Conservation (phyloP, 805 yeast species). For the Cyberlindnera galapagoensis region DNA sequence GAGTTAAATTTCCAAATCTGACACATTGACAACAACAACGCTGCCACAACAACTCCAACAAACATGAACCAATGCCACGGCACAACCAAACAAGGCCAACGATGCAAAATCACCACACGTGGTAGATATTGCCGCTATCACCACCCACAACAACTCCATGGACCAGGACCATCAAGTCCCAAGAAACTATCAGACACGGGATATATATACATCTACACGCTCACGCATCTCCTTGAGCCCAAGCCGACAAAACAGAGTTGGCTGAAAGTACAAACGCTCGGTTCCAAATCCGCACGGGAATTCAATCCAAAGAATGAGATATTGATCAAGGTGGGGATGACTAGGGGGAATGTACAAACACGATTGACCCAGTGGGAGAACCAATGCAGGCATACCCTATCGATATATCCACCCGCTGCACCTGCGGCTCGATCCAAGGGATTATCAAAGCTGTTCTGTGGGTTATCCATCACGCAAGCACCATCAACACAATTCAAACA, state of each 20-base stretch:
- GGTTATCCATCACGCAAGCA: too few relatives aligned
- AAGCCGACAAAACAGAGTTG: constrained; percentile 18
- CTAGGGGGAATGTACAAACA: constrained; percentile 14
- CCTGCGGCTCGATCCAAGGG: constrained; percentile 5
- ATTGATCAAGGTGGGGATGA: constrained; percentile 22
- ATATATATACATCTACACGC: constrained; percentile 20
- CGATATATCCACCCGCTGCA: constrained; percentile 10
- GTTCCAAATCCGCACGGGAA: constrained; percentile 1
- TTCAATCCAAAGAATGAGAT: constrained; percentile 20
- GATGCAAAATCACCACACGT: constrained; percentile 12
- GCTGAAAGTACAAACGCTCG: constrained; percentile 11
- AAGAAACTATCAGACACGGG: constrained; percentile 12
- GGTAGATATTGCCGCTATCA: constrained; percentile 16
- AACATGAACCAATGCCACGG: constrained; percentile 19
- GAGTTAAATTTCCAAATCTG: too few relatives aligned
- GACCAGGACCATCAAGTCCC: background rate
- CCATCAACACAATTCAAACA: constrained; percentile 1
- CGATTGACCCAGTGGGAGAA: constrained; percentile 23
- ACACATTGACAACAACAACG: too few relatives aligned
- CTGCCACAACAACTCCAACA: too few relatives aligned
- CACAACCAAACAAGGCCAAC: constrained; percentile 8
- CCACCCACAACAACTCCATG: constrained; percentile 5
- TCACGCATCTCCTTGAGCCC: constrained; percentile 13
- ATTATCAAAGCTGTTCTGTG: too few relatives aligned
- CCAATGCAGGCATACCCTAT: constrained; percentile 19